phyloP scores from a whole-genome alignment of 2,329 filamentous ascomycete species.

The Pezicula neosporulosa region DNA sequence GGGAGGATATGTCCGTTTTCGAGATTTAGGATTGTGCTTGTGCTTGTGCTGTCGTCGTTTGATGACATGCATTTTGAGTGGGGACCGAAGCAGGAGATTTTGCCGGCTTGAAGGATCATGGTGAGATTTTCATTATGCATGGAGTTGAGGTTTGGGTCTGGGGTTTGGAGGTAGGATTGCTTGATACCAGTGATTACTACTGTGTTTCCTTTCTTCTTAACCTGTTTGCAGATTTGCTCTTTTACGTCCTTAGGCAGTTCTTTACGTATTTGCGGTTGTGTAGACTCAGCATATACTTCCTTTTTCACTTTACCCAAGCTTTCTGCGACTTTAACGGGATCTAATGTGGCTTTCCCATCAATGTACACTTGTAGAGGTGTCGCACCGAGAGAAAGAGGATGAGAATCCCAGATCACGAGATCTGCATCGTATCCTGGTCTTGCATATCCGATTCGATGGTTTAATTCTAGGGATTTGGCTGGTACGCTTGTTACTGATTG shows the following conservation, averaged over 20 bases:
- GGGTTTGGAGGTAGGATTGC: conserved; percentile 29
- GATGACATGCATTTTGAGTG: conserved; percentile 26
- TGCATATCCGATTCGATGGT: conserved; percentile 40
- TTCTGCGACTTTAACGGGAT: conserved; percentile 28
- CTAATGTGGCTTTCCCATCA: conserved; percentile 37
- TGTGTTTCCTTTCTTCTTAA: conserved; percentile 18
- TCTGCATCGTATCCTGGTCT: conserved; percentile 46
- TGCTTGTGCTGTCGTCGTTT: conserved; percentile 16
- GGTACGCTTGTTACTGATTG: conserved; percentile 43
- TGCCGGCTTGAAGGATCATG: conserved; percentile 37
- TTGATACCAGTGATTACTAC: conserved; percentile 35
- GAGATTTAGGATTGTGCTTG: conserved; percentile 34
- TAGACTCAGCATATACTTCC: not conserved
- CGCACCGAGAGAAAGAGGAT: conserved; percentile 42
- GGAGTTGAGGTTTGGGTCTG: not conserved
- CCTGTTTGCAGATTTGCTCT: conserved; percentile 22
- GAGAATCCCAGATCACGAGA: conserved; percentile 45
- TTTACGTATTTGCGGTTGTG: conserved; percentile 22
- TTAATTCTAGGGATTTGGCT: conserved; percentile 38
- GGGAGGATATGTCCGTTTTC: conserved; percentile 44
- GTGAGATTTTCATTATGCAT: conserved; percentile 22
- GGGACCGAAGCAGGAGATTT: conserved; percentile 35
- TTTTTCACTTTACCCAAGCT: conserved; percentile 15
- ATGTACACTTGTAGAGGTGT: conserved; percentile 44
- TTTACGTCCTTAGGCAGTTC: conserved; percentile 17